Evolutionary conservation across 495 filamentous ascomycete genomes (phyloP), one percentile per base, ranked within the genome.

Genomic region (Aspergillus coremiiformis): DNA sequence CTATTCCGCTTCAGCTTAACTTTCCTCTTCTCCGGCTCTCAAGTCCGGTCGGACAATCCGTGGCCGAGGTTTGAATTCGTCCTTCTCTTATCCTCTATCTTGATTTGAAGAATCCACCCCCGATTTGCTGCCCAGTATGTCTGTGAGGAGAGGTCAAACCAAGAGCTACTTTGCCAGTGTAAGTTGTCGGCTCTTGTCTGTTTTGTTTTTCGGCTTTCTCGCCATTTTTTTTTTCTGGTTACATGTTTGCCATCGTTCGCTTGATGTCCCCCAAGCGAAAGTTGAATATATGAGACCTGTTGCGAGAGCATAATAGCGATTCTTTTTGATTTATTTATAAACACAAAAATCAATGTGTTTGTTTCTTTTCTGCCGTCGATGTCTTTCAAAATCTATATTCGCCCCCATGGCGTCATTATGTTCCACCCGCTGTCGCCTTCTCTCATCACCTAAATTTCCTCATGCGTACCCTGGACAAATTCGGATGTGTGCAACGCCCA

Each of bases 101-200:
- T 41, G 37, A 41, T 41, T 41, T 11, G 37, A 41, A 41, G 17
- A 21, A 39, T 41, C 24, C 26, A 11, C 26, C 22, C 29, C 35
- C 17, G 33, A 43, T 20, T 48, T 30, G 7, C 47, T 42, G 47
- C 43, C 32, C 53, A 54, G 21, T 44, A 60, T 60, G 55, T 60
- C 57, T 23, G 35, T 47, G 15, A 59, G 56, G 50, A 56, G 55
- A 14, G 57, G 55, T 51, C 60, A 58, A 22, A 53, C 58, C 52
- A 67, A 62, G 52, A 66, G 47, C 48, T 69, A 58, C 44, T 69
- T 65, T 56, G 61, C 63, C n/a, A 69, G 63, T 51, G 64, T 66
- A 60, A 65, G 66, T 61, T 47, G 23, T 43, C 33, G 29, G 11
- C 11, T 12, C 29, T 32, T 32, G 29, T 32, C 29, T 7, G 9